A percentile compares a stretch with the other conserved stretches of the same genome.
Conservation (phyloP, 192 early-diverging fungal species). For the Coemansia sp. region DNA sequence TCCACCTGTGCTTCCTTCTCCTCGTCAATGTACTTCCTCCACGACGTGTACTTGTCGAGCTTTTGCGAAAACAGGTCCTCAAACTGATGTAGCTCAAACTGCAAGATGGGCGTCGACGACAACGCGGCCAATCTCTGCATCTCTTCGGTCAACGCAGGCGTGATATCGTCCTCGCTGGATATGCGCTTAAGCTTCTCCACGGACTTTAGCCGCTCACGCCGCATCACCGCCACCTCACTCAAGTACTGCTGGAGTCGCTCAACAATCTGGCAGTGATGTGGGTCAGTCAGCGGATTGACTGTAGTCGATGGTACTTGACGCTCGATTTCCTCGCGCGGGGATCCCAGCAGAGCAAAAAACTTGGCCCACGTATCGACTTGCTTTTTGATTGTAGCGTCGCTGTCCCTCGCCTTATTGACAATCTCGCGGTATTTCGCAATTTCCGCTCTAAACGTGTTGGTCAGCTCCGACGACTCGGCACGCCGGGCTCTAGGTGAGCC, state of each 20-base stretch:
- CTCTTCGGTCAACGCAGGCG: slow-evolving; percentile 65
- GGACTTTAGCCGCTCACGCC: slow-evolving; percentile 61
- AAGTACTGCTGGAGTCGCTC: slow-evolving; percentile 63
- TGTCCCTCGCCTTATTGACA: slow-evolving; percentile 70
- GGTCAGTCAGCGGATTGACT: slow-evolving; percentile 58
- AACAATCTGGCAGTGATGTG: slow-evolving; percentile 67
- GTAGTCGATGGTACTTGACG: slow-evolving; percentile 65
- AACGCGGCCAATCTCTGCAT: slow-evolving; percentile 66
- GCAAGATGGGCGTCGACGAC: slow-evolving; percentile 59
- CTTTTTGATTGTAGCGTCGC: slow-evolving; percentile 66
- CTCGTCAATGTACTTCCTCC: slow-evolving; percentile 60
- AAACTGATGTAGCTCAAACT: slow-evolving; percentile 77
- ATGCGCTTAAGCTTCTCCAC: slow-evolving; percentile 70
- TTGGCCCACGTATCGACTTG: slow-evolving; percentile 50
- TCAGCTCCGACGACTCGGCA: slow-evolving; percentile 34
- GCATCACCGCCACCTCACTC: slow-evolving; percentile 60
- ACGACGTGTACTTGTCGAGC: slow-evolving; percentile 72
- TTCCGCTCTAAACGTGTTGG: slow-evolving; percentile 33
- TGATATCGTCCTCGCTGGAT: slow-evolving; percentile 79
- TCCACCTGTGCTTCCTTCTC: slow-evolving; percentile 66
- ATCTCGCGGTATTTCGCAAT: slow-evolving; percentile 61
- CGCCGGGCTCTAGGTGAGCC: slow-evolving; percentile 17
- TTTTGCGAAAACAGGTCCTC: slow-evolving; percentile 75
- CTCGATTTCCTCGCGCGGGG: slow-evolving; percentile 55
- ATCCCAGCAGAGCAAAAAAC: slow-evolving; percentile 45